Evolutionary conservation across 257 asterid species (phyloP), one percentile per base, ranked within the genome.

Genomic region (Lycium ferocissimum): DNA sequence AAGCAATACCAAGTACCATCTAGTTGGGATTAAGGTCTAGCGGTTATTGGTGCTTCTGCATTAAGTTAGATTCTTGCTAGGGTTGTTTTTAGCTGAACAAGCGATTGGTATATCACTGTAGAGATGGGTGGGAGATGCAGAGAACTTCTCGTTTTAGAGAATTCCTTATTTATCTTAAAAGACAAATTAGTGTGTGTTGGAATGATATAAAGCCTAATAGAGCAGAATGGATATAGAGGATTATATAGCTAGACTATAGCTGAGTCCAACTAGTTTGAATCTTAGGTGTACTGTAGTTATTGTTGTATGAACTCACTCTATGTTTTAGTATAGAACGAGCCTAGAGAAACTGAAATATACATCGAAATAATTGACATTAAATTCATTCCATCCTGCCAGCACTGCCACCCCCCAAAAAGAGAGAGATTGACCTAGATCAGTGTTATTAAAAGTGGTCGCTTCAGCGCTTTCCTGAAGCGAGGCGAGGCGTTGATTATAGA

Each of bases 261-360:
- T 0, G 43, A 51, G 63, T 51, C 45, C 14, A 51, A 37, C 26
- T 26, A 49, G 59, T 51, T 53, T 76, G 82, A 20, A 51, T 8
- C 26, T 76, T 49, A 51, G 37, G 47, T 76, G 47, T 26, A 26
- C 33, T 26, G 33, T 51, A 12, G 43, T 75, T 49, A 75, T 75
- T 49, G 61, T 47, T 75, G 62, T 75, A 78, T 51, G 82, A 15
- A 26, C 40, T 76, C 65, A 53, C 14, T 15, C 82, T 26, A 26
- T 53, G 47, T 53, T 53, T 53, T 57, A 53, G 82, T 53, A 26
- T 53, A 22, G 20, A 13, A 20, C 3, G 65, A 26, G 82, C 82
- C 82, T 7, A 53, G 9, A 26, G 65, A 78, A 53, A 53, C 61
- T 13, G 62, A 75, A 22, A 49, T 53, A 26, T 51, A 7, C 65